Conservation (phyloP, 345 rosid genomes). For the Psidium guajava region DNA sequence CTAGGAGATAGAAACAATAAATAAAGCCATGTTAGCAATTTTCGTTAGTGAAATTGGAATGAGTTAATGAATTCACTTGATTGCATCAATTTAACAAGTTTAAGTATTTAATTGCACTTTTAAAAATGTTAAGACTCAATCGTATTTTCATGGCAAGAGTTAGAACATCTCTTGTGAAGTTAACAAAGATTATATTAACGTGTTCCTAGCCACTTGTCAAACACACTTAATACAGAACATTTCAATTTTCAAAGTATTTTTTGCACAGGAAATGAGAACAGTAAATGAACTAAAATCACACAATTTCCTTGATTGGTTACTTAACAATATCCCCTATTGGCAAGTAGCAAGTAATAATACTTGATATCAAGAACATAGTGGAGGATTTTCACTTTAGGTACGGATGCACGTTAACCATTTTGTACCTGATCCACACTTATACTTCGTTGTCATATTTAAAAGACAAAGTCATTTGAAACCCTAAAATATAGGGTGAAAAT, state of each 20-base stretch:
- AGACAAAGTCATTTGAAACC: background rate
- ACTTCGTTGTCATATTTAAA: background rate
- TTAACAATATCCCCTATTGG: no score
- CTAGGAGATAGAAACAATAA: background rate
- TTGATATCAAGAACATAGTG: background rate
- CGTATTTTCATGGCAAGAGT: background rate
- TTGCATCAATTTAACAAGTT: background rate
- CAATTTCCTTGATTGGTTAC: background rate
- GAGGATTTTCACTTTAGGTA: background rate
- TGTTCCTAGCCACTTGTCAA: background rate
- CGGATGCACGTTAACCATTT: background rate
- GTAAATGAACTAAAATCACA: background rate
- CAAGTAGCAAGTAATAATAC: background rate
- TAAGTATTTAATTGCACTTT: background rate
- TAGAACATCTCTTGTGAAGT: background rate
- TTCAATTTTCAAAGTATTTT: background rate
- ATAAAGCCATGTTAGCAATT: background rate
- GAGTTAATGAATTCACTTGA: background rate
- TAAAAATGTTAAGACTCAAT: background rate
- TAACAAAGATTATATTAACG: background rate
- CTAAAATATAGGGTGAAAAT: background rate
- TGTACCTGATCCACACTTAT: background rate
- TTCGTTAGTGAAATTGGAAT: background rate
- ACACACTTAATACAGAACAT: background rate
- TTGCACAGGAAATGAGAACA: background rate